These are phyloP conservation scores for Copromyces sp. DNA, from an alignment of 495 filamentous ascomycete genomes.

Conservation along the genomic window DNA sequence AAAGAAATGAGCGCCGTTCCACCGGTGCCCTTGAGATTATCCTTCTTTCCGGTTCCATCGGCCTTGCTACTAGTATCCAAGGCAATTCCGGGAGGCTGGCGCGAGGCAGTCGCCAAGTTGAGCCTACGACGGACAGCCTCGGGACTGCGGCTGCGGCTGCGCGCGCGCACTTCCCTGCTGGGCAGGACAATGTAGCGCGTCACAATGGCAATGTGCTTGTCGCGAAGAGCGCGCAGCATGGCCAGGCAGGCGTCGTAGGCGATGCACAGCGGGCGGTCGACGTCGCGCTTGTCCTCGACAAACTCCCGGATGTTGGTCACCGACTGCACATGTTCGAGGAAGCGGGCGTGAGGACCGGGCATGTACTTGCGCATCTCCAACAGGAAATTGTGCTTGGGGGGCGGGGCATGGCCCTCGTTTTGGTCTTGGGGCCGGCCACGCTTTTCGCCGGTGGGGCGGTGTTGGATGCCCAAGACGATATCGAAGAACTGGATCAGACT, in stretches of 20 bases:
- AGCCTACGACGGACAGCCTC: slow-evolving; percentile 33
- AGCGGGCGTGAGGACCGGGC: slow-evolving; percentile 84
- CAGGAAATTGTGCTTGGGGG: slow-evolving; percentile 78
- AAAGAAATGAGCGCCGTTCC: slow-evolving; percentile 90
- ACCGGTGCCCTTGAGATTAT: slow-evolving; percentile 77
- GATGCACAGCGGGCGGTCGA: slow-evolving; percentile 53
- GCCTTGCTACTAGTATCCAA: slow-evolving; percentile 16
- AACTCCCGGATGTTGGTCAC: slow-evolving; percentile 86
- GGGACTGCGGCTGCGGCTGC: slow-evolving; percentile 36
- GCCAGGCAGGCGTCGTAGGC: slow-evolving; percentile 87
- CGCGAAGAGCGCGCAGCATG: slow-evolving; percentile 81
- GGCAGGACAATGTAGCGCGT: slow-evolving; percentile 89
- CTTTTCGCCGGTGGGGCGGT: slow-evolving; percentile 80
- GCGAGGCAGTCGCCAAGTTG: slow-evolving; percentile 57
- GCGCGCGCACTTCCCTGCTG: slow-evolving; percentile 37
- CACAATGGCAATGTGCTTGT: slow-evolving; percentile 94
- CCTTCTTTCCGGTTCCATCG: slow-evolving; percentile 18
- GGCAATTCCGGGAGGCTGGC: slow-evolving; percentile 28
- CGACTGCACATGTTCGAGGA: slow-evolving; percentile 65
- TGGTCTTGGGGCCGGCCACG: slow-evolving; percentile 31
- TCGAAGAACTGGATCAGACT: slow-evolving; percentile 97
- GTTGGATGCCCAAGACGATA: slow-evolving; percentile 78
- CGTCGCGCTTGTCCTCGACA: slow-evolving; percentile 50
- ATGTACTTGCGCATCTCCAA: slow-evolving; percentile 95
- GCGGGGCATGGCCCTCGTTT: slow-evolving; percentile 40